Evolutionary conservation across 139 green algal species (phyloP), one percentile per base, ranked within the genome.

Genomic region (Volvox reticuliferus): DNA sequence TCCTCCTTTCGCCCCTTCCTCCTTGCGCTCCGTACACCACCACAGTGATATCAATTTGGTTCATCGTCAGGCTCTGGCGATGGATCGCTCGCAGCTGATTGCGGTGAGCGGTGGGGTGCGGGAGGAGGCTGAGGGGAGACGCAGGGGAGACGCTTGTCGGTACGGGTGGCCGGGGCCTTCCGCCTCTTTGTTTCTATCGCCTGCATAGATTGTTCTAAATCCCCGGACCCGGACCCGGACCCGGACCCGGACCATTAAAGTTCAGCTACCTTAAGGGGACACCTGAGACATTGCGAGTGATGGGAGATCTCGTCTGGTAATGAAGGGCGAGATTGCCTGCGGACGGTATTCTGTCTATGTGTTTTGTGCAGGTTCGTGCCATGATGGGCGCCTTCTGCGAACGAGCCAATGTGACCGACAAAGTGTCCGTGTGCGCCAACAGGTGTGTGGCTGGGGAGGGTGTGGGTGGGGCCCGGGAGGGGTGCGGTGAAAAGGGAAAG

Each of bases 361-460:
- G 44, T 73, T 2, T 24, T 30, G 65, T 12, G 21, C 36, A 36
- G 36, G 50, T 83, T 2, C 71, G 73, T 0, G 50, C 50, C n/a
- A 90, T 90, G 71, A 75, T 62, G 19, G 86, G 86, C 18, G 68
- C 86, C 71, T 90, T 90, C 73, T 90, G 86, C 50, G 44, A 55
- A 37, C 86, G 73, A 20, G 33, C 71, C 73, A 89, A 89, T 37
- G 86, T 83, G 12, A 90, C 68, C 5, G 83, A 24, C 44, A 83
- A 83, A 65, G 36, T 80, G 9, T 68, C 67, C 3, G 62, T 88
- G 24, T 88, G 82, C 82, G 30, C 82, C 30, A 79, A 79, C 63
- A 73, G 50, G 79, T 84, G 36, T 55, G 44, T n/a, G 19, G 77
- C 75, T 69, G 62, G n/a, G 62, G 62, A 13, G 69, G 69, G 69